Percentiles rank a stretch among this genome's conserved stretches.
Evolutionary conservation across 805 yeast species (phyloP).

Genomic region (Tetrapisispora fleetii): DNA sequence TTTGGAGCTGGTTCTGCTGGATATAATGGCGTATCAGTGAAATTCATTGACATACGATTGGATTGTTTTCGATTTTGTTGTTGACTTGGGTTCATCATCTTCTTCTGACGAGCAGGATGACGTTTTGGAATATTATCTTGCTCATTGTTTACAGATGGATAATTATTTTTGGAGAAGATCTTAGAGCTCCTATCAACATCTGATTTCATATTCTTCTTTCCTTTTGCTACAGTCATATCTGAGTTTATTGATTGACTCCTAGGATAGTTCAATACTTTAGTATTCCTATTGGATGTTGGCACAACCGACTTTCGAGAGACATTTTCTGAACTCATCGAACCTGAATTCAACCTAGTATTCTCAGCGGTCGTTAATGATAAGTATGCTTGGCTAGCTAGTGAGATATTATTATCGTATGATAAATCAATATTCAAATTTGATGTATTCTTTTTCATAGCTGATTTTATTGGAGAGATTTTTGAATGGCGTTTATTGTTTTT

Average conservation of each 20-base stretch:
- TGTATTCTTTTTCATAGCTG: slow-evolving; percentile 32
- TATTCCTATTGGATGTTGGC: slow-evolving; percentile 11
- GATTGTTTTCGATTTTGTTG: neutral
- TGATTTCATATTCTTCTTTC: neutral
- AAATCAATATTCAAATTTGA: slow-evolving; percentile 3
- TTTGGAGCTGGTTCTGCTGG: slow-evolving; percentile 34
- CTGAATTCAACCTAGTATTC: slow-evolving; percentile 63
- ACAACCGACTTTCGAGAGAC: slow-evolving; percentile 4
- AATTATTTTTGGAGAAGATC: neutral
- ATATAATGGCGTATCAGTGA: slow-evolving; percentile 9
- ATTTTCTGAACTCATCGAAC: slow-evolving; percentile 1
- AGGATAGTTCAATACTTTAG: slow-evolving; percentile 14
- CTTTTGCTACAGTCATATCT: neutral
- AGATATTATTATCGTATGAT: neutral
- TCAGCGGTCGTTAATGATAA: slow-evolving; percentile 67
- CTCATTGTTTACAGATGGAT: neutral
- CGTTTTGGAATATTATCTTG: neutral
- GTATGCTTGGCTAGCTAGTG: slow-evolving; percentile 49
- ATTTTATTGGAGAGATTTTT: slow-evolving; percentile 34
- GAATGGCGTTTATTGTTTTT: slow-evolving; percentile 4
- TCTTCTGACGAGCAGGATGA: neutral
- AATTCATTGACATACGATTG: neutral
- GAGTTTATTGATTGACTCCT: neutral
- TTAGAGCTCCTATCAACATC: neutral
- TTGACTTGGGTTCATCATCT: neutral